Base-by-base conservation (phyloP, 352 stramenopile genomes). In the Pythium apleroticum region DNA sequence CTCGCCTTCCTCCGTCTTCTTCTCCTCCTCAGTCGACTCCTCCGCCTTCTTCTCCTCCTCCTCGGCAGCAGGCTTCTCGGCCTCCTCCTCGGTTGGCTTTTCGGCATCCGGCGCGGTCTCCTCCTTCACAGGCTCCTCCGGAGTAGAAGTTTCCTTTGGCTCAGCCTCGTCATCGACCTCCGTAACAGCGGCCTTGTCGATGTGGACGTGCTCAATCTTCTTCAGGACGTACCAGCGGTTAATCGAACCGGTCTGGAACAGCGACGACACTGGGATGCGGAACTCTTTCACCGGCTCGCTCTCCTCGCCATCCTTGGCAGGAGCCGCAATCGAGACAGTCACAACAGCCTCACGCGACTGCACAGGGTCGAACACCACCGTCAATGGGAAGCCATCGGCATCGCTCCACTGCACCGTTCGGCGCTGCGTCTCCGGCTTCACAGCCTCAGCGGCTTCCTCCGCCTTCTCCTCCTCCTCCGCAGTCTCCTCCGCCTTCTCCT, bases 311-410 rank as follows among this genome's bases (percentile, higher is more conserved):
- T 67, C 65, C 52, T 54, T 52, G 22, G 63, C 56, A 49, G 76
- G 39, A 19, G 66, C 43, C 30, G 66, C 72, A 19, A 95, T 77
- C 22, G 86, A 78, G 60, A 95, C 76, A 20, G 72, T 89, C 70
- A 92, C 81, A 5, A 92, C 68, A 19, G 86, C 84, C 67, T 95
- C 86, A 24, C 84, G 84, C 39, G 85, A 93, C 67, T 92, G 86
- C 66, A 95, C 81, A 0, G 80, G 83, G 60, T 95, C 86, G 55
- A 93, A 95, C 48, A 90, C 80, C 46, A 95, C 90, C 30, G 76
- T 85, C 12, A 74, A 77, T 12, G 84, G 86, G 66, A 93, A 86
- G 24, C 68, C 31, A 15, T 60, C 71, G 25, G 31, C 62, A 20
- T 76, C 69, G 20, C 52, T 60, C 75, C 75, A 83, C 22, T 57